These are phyloP conservation scores for Cryphonectria carpinicola DNA, from an alignment of 2,329 filamentous ascomycete species.

Conservation along the genomic window DNA sequence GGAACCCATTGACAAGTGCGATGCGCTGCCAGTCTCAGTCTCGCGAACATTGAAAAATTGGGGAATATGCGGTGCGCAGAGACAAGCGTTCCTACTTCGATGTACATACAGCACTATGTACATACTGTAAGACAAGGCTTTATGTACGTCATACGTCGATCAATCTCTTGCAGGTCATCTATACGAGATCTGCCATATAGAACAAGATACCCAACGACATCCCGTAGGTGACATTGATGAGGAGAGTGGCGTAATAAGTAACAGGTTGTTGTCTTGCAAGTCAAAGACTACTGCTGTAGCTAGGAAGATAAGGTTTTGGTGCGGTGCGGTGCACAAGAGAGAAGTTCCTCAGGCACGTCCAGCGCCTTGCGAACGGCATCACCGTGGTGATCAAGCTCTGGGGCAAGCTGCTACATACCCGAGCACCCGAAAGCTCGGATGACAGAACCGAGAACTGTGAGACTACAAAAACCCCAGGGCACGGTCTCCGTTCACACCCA, in stretches of 20 bases:
- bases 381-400: not conserved
- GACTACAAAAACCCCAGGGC: not conserved
- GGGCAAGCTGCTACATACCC: not conserved
- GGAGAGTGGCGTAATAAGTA: not conserved
- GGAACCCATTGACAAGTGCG: not conserved
- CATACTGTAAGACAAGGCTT: not conserved
- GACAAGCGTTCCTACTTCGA: not conserved
- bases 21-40: not conserved
- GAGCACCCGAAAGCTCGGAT: not conserved
- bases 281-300: not conserved
- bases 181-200: not conserved
- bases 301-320: not conserved
- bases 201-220: not conserved
- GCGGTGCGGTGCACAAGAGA: not conserved
- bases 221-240: not conserved
- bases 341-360: not conserved
- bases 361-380: not conserved
- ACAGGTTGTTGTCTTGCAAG: not conserved
- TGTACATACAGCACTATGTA: not conserved
- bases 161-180: not conserved
- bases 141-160: slow-evolving; percentile 17
- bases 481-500: not conserved
- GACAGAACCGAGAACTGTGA: slow-evolving; percentile 11
- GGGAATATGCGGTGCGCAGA: not conserved
- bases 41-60: not conserved